Evolutionary conservation across 345 rosid genomes (phyloP), one percentile per base, ranked within the genome.

Genomic region (Trapa bicornis): DNA sequence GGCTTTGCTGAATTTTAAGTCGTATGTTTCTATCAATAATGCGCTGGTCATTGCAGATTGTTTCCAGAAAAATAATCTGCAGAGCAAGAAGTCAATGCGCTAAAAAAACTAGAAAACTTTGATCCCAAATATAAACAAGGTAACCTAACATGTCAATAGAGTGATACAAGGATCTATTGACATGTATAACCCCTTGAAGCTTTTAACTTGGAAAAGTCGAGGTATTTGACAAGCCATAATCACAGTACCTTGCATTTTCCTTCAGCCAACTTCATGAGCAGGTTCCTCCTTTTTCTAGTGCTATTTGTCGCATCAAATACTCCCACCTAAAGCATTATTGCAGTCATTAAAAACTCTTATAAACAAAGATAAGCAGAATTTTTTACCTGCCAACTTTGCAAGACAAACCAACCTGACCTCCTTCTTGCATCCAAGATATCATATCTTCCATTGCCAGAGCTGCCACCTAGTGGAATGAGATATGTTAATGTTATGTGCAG

Each of bases 261-360:
- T 83, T 91, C 99, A 71, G 99, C 99, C 96, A 95, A 84, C 86
- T 95, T 89, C 97, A 95, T 89, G 80, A 95, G 86, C 99, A 95
- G 78, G 76, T 85, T 95, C 82, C 99, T 88, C 75, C 99, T 79
- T 62, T 53, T 75, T 70, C 94, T 85, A 73, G 78, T 81, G 80
- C 96, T 95, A 79, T 91, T 95, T 67, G 97, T 95, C 66, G 99
- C 99, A 81, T 91, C 99, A 89, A 95, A 86, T 77, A 95, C 83
- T 72, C 99, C 99, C 67, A 95, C 99, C 99, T 95, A 79, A 54
- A 66, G 82, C 61, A 43, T 37, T 70, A 52, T 67, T 66, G 66
- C 69, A 77, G 68, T 32, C 56, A 68, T 67, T 65, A 73, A 22
- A 22, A 75, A 65, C 65, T 45, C 61, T 3, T 3, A 58, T 10